Percentiles rank a stretch among this genome's conserved stretches.
Conservation (phyloP, 2,329 filamentous ascomycete species). For the Colletotrichum trifolii region DNA sequence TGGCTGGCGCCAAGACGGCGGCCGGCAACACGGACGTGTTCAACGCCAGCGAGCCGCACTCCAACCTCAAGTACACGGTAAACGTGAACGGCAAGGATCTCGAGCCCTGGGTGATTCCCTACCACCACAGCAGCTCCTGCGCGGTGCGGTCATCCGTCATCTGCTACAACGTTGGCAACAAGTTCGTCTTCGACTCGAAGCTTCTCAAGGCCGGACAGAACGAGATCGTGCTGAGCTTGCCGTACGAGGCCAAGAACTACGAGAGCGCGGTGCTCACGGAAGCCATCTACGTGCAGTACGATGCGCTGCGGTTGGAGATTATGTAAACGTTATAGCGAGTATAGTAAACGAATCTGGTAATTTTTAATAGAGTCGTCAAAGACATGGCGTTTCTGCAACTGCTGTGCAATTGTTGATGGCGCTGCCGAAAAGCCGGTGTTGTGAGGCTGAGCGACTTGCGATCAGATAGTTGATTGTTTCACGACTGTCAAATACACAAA, state of each 20-base stretch:
- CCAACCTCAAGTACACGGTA: conserved; percentile 59
- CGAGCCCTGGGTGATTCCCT: conserved; percentile 66
- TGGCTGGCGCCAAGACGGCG: conserved; percentile 71
- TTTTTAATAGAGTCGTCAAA: conserved; percentile 14
- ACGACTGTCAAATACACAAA: conserved; percentile 14
- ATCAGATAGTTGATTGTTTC: conserved; percentile 11
- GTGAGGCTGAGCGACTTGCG: conserved; percentile 8
- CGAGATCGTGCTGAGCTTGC: conserved; percentile 64
- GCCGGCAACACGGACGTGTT: conserved; percentile 69
- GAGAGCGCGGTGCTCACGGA: conserved; percentile 64
- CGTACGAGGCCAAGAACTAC: conserved; percentile 65
- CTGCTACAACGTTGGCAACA: conserved; percentile 68
- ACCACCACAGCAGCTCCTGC: conserved; percentile 67
- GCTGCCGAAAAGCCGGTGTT: conserved; percentile 14
- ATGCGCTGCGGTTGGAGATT: conserved; percentile 68
- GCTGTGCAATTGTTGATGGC: not conserved
- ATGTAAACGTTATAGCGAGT: conserved; percentile 42
- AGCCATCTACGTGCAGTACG: conserved; percentile 70
- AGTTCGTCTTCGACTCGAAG: conserved; percentile 62
- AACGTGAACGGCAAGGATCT: conserved; percentile 49
- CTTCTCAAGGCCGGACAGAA: conserved; percentile 61
- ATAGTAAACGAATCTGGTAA: not conserved
- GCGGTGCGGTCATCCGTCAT: conserved; percentile 67
- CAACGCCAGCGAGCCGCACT: conserved; percentile 61
- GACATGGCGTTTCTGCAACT: conserved; percentile 7